These are phyloP conservation scores for Populus tomentosa DNA, from an alignment of 441 rosid species.

Conservation along the genomic window DNA sequence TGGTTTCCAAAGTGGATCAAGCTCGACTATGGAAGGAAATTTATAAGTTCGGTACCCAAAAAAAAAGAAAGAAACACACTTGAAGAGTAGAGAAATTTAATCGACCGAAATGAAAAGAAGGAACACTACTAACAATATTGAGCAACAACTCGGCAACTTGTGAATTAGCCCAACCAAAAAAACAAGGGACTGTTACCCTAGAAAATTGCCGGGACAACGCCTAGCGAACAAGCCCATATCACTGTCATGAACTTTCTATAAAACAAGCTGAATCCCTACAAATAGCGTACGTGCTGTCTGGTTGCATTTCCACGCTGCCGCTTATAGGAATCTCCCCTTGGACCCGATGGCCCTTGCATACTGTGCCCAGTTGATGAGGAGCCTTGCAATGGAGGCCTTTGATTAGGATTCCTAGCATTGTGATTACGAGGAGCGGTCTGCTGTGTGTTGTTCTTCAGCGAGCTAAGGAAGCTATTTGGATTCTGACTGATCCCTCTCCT, in stretches of 20 bases:
- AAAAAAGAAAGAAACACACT: neutral
- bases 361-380: constrained; percentile 17
- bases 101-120: neutral
- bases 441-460: constrained; percentile 20
- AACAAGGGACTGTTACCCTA: neutral
- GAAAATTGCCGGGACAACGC: neutral
- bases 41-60: neutral
- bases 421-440: constrained; percentile 9
- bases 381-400: constrained; percentile 16
- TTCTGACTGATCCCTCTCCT: constrained; percentile 16
- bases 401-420: constrained; percentile 15
- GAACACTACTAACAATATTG: too few species aligned
- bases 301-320: constrained; percentile 31
- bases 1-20: neutral
- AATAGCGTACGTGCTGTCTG: neutral
- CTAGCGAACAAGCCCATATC: neutral
- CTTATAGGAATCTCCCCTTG: constrained; percentile 28
- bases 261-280: neutral
- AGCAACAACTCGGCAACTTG: too few species aligned
- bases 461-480: constrained; percentile 35
- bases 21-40: neutral
- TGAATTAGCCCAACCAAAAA: too few species aligned
- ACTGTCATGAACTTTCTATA: neutral
- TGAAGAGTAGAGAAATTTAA: neutral
- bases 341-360: constrained; percentile 13